Evolutionary conservation across 2,329 filamentous ascomycete species (phyloP), one percentile per base, ranked within the genome.

Genomic region (Helminthosporium solani): DNA sequence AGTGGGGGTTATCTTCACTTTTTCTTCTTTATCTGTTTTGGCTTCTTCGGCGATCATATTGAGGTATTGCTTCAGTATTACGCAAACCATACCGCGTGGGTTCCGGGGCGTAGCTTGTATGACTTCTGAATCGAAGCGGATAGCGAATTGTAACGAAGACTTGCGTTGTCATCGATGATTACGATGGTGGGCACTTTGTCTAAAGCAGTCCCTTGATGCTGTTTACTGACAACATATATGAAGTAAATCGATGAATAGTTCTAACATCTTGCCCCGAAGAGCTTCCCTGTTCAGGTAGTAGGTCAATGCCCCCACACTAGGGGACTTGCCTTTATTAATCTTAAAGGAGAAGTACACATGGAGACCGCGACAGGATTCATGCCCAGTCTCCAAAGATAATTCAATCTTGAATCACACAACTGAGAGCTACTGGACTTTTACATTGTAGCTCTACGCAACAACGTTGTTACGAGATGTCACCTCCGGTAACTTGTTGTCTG

Each of bases 391-490:
- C 11, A 44, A 36, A 4, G 53, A 57, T n/a, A 63, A 60, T 33
- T 60, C 53, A 2, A 33, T 62, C 2, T 28, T 61, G 2, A 50
- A 49, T 19, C 54, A 50, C 30, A 58, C 61, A 54, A 46, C 53
- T 2, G 47, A 50, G 23, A 54, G 47, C 15, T 38, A 55, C 11
- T 46, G 57, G 11, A 55, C 57, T 0, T 63, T 55, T 19, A 36
- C 52, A 7, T 42, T 61, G 2, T 61, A 54, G 53, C 49, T 63
- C 0, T 57, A 55, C 39, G 56, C 56, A 7, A 60, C 56, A 7
- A 49, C 54, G 28, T 19, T 41, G 25, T 54, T 61, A 7, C 50
- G 53, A 23, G 56, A 57, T 33, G 56, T 52, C 11, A 49, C 54
- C 38, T 16, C 9, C 1, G 53, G 52, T 5, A 30, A 25, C 18